phyloP scores from a whole-genome alignment of 495 filamentous ascomycete species.

The Aeminium ludgeri region DNA sequence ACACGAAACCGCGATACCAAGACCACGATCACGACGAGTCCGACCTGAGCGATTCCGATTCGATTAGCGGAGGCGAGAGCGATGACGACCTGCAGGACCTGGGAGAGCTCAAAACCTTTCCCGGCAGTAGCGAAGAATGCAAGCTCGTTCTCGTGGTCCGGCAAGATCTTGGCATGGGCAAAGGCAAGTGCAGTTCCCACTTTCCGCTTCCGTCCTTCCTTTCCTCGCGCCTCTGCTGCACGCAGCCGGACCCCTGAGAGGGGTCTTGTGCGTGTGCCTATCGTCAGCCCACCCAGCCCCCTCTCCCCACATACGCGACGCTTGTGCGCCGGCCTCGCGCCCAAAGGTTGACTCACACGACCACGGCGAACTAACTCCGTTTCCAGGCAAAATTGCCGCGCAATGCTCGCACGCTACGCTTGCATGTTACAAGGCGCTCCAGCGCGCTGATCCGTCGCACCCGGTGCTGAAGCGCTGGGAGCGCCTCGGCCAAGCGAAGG shows the following conservation, averaged over 20 bases:
- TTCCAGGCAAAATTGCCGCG: slow-evolving; percentile 83
- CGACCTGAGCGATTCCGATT: slow-evolving; percentile 11
- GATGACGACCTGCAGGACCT: slow-evolving; percentile 17
- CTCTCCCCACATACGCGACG: no score
- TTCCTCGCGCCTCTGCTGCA: no score
- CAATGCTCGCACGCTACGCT: slow-evolving; percentile 93
- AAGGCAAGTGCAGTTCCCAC: slow-evolving; percentile 46
- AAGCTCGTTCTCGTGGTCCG: slow-evolving; percentile 86
- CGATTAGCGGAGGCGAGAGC: slow-evolving; percentile 13
- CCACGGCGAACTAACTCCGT: slow-evolving; percentile 1
- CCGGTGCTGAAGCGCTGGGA: slow-evolving; percentile 76
- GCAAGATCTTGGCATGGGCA: slow-evolving; percentile 90
- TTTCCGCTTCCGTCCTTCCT: no score
- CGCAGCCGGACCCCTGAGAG: no score
- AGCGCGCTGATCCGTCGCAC: slow-evolving; percentile 36
- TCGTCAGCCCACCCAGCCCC: no score
- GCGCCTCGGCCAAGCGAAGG: slow-evolving; percentile 67
- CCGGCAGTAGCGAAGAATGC: slow-evolving; percentile 51
- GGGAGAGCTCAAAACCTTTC: slow-evolving; percentile 22
- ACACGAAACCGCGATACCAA: slow-evolving; percentile 2
- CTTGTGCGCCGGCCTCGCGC: no score
- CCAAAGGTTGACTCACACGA: no score
- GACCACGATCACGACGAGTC: slow-evolving; percentile 10
- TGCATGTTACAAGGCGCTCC: slow-evolving; percentile 80
- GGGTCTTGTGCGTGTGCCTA: no score